Evolutionary conservation across 257 asterid species (phyloP), one percentile per base, ranked within the genome.

Genomic region (Anisodus tanguticus): DNA sequence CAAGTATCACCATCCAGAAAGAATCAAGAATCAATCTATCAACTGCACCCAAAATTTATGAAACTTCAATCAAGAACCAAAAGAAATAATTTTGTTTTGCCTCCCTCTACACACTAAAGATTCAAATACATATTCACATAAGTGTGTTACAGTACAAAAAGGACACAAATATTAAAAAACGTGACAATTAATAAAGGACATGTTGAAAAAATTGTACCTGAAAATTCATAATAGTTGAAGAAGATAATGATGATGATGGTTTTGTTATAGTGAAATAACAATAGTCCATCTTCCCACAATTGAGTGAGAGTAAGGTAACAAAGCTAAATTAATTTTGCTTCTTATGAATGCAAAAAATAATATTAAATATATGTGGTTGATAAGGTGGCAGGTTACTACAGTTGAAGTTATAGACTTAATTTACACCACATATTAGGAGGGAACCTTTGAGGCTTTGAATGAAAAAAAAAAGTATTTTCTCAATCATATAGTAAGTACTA

Each of bases 241-340:
- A 8, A 45, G 81, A 31, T 31, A 31, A 71, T 39, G 88, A 79
- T 43, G 81, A 78, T n/a, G 89, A 82, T 81, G 92, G 83, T 72
- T 54, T 85, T 53, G 85, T 70, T 4, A 84, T 88, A 72, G 72
- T 72, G 86, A 88, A 83, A 86, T 83, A 87, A 60, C 74, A 89
- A 16, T 88, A 89, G 64, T 92, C 94, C 97, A 93, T 92, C 47
- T 54, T 84, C 60, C 68, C 39, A 69, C 43, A 49, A n/a, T 43
- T 13, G 47, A 31, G 76, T 58, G 37, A 26, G 57, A 15, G 5
- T 3, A 13, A 69, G 41, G 39, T 55, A 4, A 39, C 49, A 51
- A 43, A 22, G 15, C 47, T 8, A 53, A 22, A 8, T 76, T 76
- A 76, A 2, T 51, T 53, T 76, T 51, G 62, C 43, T 11, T 74